Evolutionary conservation across 2,329 filamentous ascomycete species (phyloP).

Genomic region (Onygenales sp.): DNA sequence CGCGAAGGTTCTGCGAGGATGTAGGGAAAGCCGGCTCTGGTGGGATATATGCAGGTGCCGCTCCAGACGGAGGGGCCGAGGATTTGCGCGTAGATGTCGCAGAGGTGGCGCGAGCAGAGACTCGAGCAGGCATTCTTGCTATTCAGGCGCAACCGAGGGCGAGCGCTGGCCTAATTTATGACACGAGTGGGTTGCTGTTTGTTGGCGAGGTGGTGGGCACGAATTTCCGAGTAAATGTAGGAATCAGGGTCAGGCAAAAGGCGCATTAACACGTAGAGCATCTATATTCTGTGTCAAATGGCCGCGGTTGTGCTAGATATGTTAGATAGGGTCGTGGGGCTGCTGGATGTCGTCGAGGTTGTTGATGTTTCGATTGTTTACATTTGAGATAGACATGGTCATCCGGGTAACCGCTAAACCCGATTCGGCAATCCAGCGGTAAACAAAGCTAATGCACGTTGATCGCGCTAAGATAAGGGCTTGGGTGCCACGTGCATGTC

Average conservation of each 20-base stretch:
- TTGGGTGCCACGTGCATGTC: conserved; percentile 9
- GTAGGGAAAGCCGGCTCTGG: conserved; percentile 46
- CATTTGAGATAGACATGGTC: background rate
- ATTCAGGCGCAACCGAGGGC: background rate
- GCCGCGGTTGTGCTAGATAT: too few relatives aligned
- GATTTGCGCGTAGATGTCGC: conserved; percentile 26
- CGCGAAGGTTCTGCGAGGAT: conserved; percentile 51
- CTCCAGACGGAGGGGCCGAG: conserved; percentile 62
- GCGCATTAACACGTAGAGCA: too few relatives aligned
- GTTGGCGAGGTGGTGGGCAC: conserved; percentile 1
- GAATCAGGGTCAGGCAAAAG: too few relatives aligned
- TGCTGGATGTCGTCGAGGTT: background rate
- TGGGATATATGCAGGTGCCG: conserved; percentile 42
- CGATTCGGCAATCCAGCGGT: conserved; percentile 10
- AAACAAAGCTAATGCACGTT: conserved; percentile 12
- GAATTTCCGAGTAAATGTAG: background rate
- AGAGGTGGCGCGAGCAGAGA: conserved; percentile 22
- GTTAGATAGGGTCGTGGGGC: background rate
- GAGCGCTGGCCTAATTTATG: background rate
- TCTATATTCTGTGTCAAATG: too few relatives aligned
- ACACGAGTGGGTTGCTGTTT: too few relatives aligned
- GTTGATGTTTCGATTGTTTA: conserved; percentile 1
- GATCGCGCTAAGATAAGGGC: conserved; percentile 24
- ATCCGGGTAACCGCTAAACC: conserved; percentile 9
- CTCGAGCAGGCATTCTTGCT: conserved; percentile 28